phyloP scores from a whole-genome alignment of 345 rosid species.

The rapeseed (Brassica napus) region Da-Ae NC_063445.1:27527501-27528000 shows the following conservation, averaged over 20 bases:
- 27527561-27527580: background rate
- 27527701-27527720: conserved; percentile 78
- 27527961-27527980: conserved; percentile 75
- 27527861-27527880: conserved; percentile 60
- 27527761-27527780: conserved; percentile 36
- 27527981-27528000: conserved; percentile 56
- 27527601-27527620: conserved; percentile 70
- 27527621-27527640: conserved; percentile 81
- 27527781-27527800: conserved; percentile 27
- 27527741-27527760: conserved; percentile 80
- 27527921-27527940: conserved; percentile 82
- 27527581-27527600: conserved; percentile 11
- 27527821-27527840: conserved; percentile 17
- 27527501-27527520: conserved; percentile 83
- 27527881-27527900: conserved; percentile 61
- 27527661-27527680: conserved; percentile 51
- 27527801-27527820: conserved; percentile 30
- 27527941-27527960: conserved; percentile 88
- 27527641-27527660: conserved; percentile 60
- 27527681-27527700: conserved; percentile 77
- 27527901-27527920: conserved; percentile 64
- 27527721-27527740: conserved; percentile 82
- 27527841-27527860: conserved; percentile 53
- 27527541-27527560: conserved; percentile 12
- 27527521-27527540: conserved; percentile 55